A percentile compares a stretch with the other conserved stretches of the same genome.
Evolutionary conservation across 2,329 filamentous ascomycete species (phyloP).

Genomic region (Lanzia echinophila): DNA sequence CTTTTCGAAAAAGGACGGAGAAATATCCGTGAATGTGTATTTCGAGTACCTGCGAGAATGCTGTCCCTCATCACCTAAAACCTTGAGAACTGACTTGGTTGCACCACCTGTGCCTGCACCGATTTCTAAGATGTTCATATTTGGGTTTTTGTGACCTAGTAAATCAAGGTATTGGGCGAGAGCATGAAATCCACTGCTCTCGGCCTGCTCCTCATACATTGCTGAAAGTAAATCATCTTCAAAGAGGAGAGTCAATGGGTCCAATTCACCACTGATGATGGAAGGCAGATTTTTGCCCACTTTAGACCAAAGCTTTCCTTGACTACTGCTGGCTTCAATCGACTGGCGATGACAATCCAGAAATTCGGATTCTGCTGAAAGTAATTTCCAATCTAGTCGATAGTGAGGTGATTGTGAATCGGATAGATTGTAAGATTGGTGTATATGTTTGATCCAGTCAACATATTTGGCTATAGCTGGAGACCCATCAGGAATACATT

Average conservation of each 20-base stretch:
- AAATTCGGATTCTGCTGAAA: too few relatives aligned
- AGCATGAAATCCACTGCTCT: background rate
- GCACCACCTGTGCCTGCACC: constrained; percentile 19
- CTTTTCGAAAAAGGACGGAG: constrained; percentile 31
- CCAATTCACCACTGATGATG: background rate
- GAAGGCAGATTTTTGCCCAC: background rate
- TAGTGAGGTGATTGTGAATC: too few relatives aligned
- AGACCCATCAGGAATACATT: background rate
- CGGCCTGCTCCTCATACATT: background rate
- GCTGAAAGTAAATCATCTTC: background rate
- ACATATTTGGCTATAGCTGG: background rate
- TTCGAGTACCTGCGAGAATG: constrained; percentile 4
- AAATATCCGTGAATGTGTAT: constrained; percentile 21
- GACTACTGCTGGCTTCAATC: background rate
- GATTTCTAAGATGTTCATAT: constrained; percentile 21
- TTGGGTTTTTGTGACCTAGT: constrained; percentile 14
- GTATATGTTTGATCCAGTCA: background rate
- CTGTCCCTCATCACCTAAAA: too few relatives aligned
- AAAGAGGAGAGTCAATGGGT: background rate
- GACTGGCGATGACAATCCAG: too few relatives aligned
- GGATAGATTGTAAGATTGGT: background rate
- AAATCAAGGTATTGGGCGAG: background rate
- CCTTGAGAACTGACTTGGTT: constrained; percentile 10
- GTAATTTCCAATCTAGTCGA: too few relatives aligned
- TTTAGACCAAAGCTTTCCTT: background rate